phyloP scores from a whole-genome alignment of 2,329 filamentous ascomycete species.

The Claviceps cyperi region DNA sequence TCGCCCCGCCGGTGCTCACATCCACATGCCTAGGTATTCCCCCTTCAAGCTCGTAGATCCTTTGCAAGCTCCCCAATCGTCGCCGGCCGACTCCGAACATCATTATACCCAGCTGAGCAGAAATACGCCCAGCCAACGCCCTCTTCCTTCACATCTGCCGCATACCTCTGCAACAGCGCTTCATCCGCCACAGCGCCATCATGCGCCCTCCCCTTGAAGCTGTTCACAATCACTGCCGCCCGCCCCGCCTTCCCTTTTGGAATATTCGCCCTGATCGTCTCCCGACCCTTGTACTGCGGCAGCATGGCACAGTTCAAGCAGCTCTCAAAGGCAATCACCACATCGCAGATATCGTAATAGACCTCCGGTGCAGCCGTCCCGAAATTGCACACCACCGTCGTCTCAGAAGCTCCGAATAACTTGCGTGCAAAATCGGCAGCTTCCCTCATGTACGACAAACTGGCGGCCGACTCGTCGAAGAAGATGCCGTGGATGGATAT shows the following conservation, averaged over 20 bases:
- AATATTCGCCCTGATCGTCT: constrained; percentile 9
- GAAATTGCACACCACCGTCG: constrained; percentile 13
- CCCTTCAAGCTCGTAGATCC: not conserved
- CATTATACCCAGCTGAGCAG: constrained; percentile 1
- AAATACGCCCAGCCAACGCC: constrained; percentile 4
- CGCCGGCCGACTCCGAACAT: not conserved
- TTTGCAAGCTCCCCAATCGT: constrained; percentile 1
- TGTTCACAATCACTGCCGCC: constrained; percentile 10
- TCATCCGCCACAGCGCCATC: constrained; percentile 6
- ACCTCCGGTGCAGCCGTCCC: constrained; percentile 5
- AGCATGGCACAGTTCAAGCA: constrained; percentile 9
- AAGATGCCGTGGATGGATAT: constrained; percentile 12
- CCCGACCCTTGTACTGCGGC: constrained; percentile 7
- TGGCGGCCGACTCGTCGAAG: constrained; percentile 9
- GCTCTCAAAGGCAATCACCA: constrained; percentile 14
- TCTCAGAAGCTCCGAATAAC: constrained; percentile 3
- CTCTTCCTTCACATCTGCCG: not conserved
- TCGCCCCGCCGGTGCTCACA: no score
- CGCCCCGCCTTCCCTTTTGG: constrained; percentile 2
- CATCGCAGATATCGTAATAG: constrained; percentile 13
- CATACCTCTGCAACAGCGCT: not conserved
- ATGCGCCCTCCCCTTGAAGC: constrained; percentile 7
- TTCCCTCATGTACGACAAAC: constrained; percentile 9
- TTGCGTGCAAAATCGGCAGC: constrained; percentile 6
- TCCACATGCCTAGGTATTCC: not conserved